Evolutionary conservation across 2,329 filamentous ascomycete genomes (phyloP).

Genomic region (Clonostachys rosea): DNA sequence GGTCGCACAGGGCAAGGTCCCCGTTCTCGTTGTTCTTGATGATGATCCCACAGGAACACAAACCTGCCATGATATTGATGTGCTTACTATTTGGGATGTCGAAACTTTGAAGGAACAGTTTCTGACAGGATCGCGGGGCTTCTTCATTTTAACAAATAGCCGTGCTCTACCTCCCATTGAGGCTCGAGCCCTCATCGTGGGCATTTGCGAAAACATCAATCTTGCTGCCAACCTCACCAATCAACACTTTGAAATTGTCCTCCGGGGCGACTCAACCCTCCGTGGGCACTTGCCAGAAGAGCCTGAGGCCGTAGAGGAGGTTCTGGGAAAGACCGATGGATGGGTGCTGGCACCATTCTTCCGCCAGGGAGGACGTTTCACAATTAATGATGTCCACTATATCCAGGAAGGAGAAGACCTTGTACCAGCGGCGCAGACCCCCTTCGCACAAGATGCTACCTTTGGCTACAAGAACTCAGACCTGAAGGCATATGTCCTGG

Average conservation of each 20-base stretch:
- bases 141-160: constrained; percentile 57
- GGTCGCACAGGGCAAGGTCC: constrained; percentile 7
- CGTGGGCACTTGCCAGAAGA: constrained; percentile 51
- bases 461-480: constrained; percentile 53
- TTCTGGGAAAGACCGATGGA: constrained; percentile 40
- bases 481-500: constrained; percentile 36
- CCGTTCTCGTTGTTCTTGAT: constrained; percentile 37
- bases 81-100: too few species aligned
- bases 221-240: constrained; percentile 30
- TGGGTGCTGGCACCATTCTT: constrained; percentile 54
- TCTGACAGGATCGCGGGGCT: constrained; percentile 23
- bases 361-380: constrained; percentile 42
- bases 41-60: constrained; percentile 57
- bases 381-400: constrained; percentile 44
- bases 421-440: constrained; percentile 40
- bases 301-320: constrained; percentile 41
- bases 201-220: constrained; percentile 44
- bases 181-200: constrained; percentile 36
- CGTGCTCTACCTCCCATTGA: constrained; percentile 43
- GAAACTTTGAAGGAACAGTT: too few species aligned
- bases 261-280: constrained; percentile 50
- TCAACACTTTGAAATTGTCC: constrained; percentile 44
- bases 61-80: constrained; percentile 22
- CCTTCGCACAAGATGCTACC: constrained; percentile 50
- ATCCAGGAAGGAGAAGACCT: constrained; percentile 40